phyloP scores from a whole-genome alignment of 768 basidiomycete species.

The Lentinus tigrinus region DNA sequence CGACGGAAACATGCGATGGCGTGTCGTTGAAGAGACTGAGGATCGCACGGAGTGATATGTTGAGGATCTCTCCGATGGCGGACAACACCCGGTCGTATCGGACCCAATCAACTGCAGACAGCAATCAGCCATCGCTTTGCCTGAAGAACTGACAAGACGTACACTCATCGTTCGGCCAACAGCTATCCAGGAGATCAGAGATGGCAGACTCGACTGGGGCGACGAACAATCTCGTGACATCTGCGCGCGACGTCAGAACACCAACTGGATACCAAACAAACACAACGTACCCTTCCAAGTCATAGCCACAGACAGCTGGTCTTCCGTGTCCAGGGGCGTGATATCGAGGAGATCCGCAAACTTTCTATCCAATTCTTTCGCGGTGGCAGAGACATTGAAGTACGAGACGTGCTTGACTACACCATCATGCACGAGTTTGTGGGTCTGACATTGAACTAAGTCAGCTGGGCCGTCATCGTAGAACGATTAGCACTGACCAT shows the following conservation, averaged over 20 bases:
- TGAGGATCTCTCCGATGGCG: slow-evolving; percentile 7
- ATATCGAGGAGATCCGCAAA: slow-evolving; percentile 42
- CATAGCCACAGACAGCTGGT: slow-evolving; percentile 49
- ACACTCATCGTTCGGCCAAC: slow-evolving; percentile 25
- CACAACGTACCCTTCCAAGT: slow-evolving; percentile 44
- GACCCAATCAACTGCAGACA: slow-evolving; percentile 25
- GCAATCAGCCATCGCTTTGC: background rate
- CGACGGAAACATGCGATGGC: slow-evolving; percentile 7
- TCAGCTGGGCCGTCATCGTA: background rate
- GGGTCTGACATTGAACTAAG: slow-evolving; percentile 37
- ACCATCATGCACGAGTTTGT: slow-evolving; percentile 45
- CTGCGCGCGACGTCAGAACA: slow-evolving; percentile 3
- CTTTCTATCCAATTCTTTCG: slow-evolving; percentile 58
- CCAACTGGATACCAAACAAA: background rate
- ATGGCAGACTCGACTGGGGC: slow-evolving; percentile 17
- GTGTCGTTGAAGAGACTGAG: slow-evolving; percentile 11
- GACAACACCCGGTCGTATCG: slow-evolving; percentile 20
- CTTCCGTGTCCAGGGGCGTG: slow-evolving; percentile 54
- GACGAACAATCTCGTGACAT: slow-evolving; percentile 19
- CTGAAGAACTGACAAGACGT: background rate
- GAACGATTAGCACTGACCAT: slow-evolving; percentile 46
- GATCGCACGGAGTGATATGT: slow-evolving; percentile 3
- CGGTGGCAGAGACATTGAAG: slow-evolving; percentile 50
- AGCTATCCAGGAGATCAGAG: slow-evolving; percentile 27
- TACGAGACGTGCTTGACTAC: slow-evolving; percentile 40